These are phyloP conservation scores for Leishmania aethiopica DNA, from an alignment of 208 protist genomes.

Conservation along the genomic window DNA sequence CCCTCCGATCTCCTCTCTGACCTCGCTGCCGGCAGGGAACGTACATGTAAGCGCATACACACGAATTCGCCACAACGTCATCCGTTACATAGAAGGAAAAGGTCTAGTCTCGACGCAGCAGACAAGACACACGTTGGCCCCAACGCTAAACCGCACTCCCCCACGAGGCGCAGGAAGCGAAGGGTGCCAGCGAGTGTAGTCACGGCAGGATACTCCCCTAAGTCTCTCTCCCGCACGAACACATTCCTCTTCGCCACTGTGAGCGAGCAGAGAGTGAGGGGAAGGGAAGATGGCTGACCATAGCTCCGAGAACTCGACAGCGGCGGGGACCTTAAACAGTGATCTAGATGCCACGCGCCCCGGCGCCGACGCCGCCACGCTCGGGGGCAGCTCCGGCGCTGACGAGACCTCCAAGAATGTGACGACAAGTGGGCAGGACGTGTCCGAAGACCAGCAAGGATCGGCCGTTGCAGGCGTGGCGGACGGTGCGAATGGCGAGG, in stretches of 20 bases:
- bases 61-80: background rate
- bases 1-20: background rate
- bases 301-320: background rate
- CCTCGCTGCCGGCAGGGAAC: background rate
- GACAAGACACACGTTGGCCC: background rate
- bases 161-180: background rate
- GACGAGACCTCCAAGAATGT: background rate
- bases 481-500: background rate
- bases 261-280: background rate
- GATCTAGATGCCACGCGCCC: background rate
- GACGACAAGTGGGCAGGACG: background rate
- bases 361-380: background rate
- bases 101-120: background rate
- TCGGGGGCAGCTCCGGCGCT: background rate
- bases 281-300: slow-evolving; percentile 2
- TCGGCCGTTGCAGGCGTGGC: background rate
- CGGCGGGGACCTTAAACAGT: background rate
- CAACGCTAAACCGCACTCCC: background rate
- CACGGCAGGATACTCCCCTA: background rate
- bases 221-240: background rate
- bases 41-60: background rate
- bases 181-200: background rate
- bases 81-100: background rate
- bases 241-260: background rate
- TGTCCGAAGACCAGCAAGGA: background rate